Base-by-base conservation (phyloP, 306 rosid species). In the Notholithocarpus densiflorus region DNA sequence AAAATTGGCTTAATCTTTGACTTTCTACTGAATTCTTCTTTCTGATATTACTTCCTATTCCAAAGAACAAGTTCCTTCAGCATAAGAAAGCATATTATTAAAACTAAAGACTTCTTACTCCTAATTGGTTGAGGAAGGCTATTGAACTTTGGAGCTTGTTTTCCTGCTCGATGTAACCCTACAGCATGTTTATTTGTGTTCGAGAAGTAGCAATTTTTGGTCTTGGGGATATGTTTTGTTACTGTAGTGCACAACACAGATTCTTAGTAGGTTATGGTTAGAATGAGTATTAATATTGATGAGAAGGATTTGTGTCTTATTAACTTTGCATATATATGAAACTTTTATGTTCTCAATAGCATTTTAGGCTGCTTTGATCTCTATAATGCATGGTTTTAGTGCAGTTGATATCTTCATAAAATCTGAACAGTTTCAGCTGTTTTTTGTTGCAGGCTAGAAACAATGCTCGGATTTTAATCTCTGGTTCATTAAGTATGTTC, bases 401-500 rank as follows among this genome's bases (percentile, higher is more conserved):
- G 66, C 19, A 40, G 24, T 6, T 62, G 69, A 31, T 34, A 19
- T 66, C 72, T 3, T 66, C 12, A 19, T 66, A n/a, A 66, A 66
- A 34, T 34, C 52, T 26, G 7, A 62, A 27, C 18, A 60, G 48
- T 15, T 23, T 59, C 55, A 34, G 55, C 78, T 21, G 68, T 61
- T 59, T 73, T 76, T 31, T 56, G 48, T 81, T 59, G 70, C 82
- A 95, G 99, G 99, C 99, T n/a, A 93, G 98, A 87, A 95, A 95
- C 86, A 90, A 90, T 90, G 99, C 99, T 40, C 91, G 99, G 83
- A 82, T 95, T 83, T 83, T 95, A 86, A 88, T 95, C 71, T 90
- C 99, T 76, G 98, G 99, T 70, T 95, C 99, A 27, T 82, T 93
- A 74, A 91, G 90, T 79, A 68, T 93, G 87, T 95, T 95, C 85